Base-by-base conservation (phyloP, 2,329 filamentous ascomycete genomes). In the Aspergillus jensenii region DNA sequence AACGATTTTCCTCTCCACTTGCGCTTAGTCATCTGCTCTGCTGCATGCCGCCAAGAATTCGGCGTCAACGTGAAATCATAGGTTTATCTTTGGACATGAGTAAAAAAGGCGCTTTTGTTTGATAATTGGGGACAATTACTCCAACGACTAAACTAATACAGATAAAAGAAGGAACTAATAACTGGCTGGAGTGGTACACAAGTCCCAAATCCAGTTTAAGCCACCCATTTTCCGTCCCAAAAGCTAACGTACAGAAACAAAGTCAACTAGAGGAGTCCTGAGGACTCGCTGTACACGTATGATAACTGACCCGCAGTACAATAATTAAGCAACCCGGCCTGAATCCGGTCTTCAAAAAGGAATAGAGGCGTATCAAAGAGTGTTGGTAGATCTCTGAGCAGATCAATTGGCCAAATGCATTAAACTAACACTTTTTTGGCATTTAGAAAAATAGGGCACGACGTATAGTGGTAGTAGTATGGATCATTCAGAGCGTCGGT, bases 1-100 rank as follows among this genome's bases (percentile, higher is more conserved):
- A 62, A 65, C 60, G 65, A 62, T 67, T 69, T 70, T 70, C 67
- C 65, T 65, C 59, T 49, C 48, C 60, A 49, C 23, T 7, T 3
- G 56, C 3, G 47, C 62, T 67, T 63, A 65, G 64, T 67, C 63
- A 67, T 47, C 52, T 3, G 4, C 9, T 4, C 27, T 31, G 17
- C 6, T 27, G 9, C 37, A 12, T 46, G 62, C 62, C 59, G 60
- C 27, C 27, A 65, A 60, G 59, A 27, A 45, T 37, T 54, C 35
- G 6, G 35, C 35, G 48, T 40, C 17, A 41, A 46, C 6, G 49
- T 52, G 49, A 52, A 15, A 33, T 52, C 49, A 44, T 44, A 27
- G 15, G 15, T n/a, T 37, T n/a, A 3, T 37, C 35, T 12, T 31
- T 31, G 27, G 27, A 31, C 9, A 4, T 8, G 4, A 31, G 8